phyloP scores from a whole-genome alignment of 768 basidiomycete genomes.

The Lentinula edodes region DNA sequence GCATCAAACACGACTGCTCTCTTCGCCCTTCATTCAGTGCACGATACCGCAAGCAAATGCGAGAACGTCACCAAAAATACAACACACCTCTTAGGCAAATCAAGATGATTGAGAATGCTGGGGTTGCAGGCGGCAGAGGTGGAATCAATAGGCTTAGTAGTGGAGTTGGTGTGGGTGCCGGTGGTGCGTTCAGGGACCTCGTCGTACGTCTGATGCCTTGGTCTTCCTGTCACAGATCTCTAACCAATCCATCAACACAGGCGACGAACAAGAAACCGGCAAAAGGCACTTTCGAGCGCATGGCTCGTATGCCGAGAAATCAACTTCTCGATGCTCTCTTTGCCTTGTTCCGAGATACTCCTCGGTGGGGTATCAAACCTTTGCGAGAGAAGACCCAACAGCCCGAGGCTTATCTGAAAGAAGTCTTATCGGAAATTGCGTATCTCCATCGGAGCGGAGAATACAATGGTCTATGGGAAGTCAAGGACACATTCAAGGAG shows the following conservation, averaged over 20 bases:
- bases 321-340: slow-evolving; percentile 6
- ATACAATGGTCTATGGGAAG: slow-evolving; percentile 74
- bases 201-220: slow-evolving; percentile 42
- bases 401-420: slow-evolving; percentile 83
- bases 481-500: slow-evolving; percentile 68
- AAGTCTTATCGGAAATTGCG: slow-evolving; percentile 73
- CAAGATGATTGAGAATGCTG: slow-evolving; percentile 69
- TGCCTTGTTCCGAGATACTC: slow-evolving; percentile 53
- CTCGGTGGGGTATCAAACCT: slow-evolving; percentile 77
- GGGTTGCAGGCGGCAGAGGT: slow-evolving; percentile 62
- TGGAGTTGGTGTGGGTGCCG: slow-evolving; percentile 55
- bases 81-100: slow-evolving; percentile 66
- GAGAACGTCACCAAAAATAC: slow-evolving; percentile 56
- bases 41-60: slow-evolving; percentile 67
- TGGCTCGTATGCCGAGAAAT: slow-evolving; percentile 79
- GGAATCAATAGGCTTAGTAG: slow-evolving; percentile 75
- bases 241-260: slow-evolving; percentile 23
- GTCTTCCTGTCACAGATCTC: background rate
- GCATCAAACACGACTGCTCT: slow-evolving; percentile 78
- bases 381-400: slow-evolving; percentile 80
- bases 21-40: slow-evolving; percentile 64
- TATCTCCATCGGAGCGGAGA: slow-evolving; percentile 76
- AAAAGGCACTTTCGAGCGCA: slow-evolving; percentile 77
- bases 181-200: slow-evolving; percentile 56
- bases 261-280: slow-evolving; percentile 61